Conservation (phyloP, 2,329 filamentous ascomycete genomes). For the Colletotrichum orbiculare region DNA sequence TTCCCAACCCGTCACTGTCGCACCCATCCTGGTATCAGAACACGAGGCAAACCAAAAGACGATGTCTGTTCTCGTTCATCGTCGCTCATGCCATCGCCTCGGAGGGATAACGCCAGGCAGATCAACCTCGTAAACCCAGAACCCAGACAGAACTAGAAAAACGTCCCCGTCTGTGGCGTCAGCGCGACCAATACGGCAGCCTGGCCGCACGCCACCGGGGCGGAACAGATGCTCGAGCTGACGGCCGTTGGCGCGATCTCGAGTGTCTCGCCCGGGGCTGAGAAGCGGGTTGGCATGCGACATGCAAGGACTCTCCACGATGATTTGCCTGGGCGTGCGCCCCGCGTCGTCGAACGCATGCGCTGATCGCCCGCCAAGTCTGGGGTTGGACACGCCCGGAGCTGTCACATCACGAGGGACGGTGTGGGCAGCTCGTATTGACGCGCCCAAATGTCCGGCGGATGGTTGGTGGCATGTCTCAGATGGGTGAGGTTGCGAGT, state of each 20-base stretch:
- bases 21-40: too few species aligned
- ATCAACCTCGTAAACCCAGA: background rate
- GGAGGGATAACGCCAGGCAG: background rate
- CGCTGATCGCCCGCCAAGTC: constrained; percentile 5
- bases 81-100: background rate
- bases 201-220: constrained; percentile 12
- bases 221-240: constrained; percentile 9
- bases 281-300: background rate
- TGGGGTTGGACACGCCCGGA: background rate
- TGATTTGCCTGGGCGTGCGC: too few species aligned
- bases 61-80: background rate
- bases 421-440: constrained; percentile 10
- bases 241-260: constrained; percentile 3
- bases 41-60: background rate
- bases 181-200: constrained; percentile 2
- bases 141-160: background rate
- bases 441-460: background rate
- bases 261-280: background rate
- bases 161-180: constrained; percentile 2
- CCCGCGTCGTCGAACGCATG: background rate
- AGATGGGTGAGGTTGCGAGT: background rate
- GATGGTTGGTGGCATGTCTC: constrained; percentile 10
- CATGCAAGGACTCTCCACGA: background rate
- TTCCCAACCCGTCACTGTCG: too few species aligned
- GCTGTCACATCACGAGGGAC: background rate